Evolutionary conservation across 768 basidiomycete genomes (phyloP), one percentile per base, ranked within the genome.

Genomic region (Russula foetens): DNA sequence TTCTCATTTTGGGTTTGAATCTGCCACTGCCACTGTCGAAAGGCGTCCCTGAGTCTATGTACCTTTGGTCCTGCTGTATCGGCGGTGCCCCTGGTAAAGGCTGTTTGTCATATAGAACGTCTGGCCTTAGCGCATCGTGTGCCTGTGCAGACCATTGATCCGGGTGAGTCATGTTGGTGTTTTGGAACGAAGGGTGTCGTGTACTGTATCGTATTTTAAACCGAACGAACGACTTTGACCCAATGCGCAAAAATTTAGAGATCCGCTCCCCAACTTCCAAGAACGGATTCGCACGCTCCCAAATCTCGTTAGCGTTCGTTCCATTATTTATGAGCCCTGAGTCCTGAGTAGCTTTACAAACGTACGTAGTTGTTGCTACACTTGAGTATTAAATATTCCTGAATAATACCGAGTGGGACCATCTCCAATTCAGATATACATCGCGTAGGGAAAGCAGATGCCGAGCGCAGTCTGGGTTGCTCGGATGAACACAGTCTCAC

Each of bases 1-100:
- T 73, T 61, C 75, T 79, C 67, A 81, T 86, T 74, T 84, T 86
- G 17, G 82, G 83, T 67, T 80, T 80, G 74, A 86, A 86, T 23
- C 85, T 74, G n/a, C 79, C n/a, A n/a, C 83, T 28, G 11, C 35
- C n/a, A 11, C 79, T 79, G 48, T 82, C 79, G 68, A 80, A 84
- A 4, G 84, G 82, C 11, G 76, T 73, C 67, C 84, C 84, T 9
- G 56, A 39, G 44, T 68, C 65, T 2, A 33, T 63, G 15, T 66
- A 68, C 44, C 66, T 64, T 41, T 41, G 39, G 17, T 19, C 17
- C 15, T 41, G 19, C 58, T 64, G 44, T 3, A 33, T 31, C 11
- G 29, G 19, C 39, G n/a, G 41, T 47, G 39, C 39, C 39, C 39
- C 39, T 19, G 24, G 39, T 15, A 21, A 11, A 6, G 26, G 21